Base-by-base conservation (phyloP, 495 filamentous ascomycete species). In the Aspergillus asperescens region DNA sequence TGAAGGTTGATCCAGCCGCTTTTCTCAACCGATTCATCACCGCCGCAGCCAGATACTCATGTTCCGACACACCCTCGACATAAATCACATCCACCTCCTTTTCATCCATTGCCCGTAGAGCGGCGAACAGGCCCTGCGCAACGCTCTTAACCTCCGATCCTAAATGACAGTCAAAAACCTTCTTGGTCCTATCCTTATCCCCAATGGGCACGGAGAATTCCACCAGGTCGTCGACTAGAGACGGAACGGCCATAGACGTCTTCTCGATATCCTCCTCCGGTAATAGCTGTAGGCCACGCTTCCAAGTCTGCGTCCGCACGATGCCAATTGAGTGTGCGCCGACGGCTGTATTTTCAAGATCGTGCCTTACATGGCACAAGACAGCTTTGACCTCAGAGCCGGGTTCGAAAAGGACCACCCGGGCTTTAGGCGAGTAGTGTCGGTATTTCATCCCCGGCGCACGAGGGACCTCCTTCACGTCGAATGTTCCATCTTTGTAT, bases 381-480 rank as follows among this genome's bases (percentile, higher is more conserved):
- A 72, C 57, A 0, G 62, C 56, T 1, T 70, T 70, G 2, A 60
- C 48, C 18, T 54, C 60, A 0, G 71, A 72, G 3, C 68, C 73
- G 24, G 69, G 47, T 49, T 95, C 88, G 63, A 87, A 93, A 1
- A 99, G 74, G 19, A 96, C 72, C 8, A 99, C 92, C 25, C 77
- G 83, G 13, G 93, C 93, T 62, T 85, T 87, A 0, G 93, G 93
- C 18, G 90, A 94, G 63, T 99, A 99, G 65, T 99, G 93, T 59
- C 90, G 86, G 68, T 99, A 99, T 63, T 99, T 99, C 93, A 99
- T 99, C 2, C 93, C 93, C 7, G 93, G 93, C 2, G 92, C 91
- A 49, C 86, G 80, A 5, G 94, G 92, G 19, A 75, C 72, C 49
- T 74, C 66, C 44, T 62, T 78, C 19, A 64, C 60, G 18, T 73